phyloP scores from a whole-genome alignment of 176 grass and related monocot species.

The Otatea glauca region DNA sequence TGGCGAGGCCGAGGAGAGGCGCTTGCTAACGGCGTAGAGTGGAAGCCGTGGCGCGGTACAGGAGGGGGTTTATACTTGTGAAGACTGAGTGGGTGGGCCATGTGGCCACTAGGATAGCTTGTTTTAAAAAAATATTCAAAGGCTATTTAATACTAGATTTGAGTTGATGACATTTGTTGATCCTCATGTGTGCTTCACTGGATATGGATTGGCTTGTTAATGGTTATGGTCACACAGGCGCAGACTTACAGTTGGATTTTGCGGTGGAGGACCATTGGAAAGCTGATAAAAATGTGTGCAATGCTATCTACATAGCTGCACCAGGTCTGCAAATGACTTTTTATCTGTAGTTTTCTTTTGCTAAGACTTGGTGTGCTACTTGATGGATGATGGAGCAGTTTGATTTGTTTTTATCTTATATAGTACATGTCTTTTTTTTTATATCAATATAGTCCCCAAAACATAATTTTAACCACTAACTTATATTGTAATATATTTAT shows the following conservation, averaged over 20 bases:
- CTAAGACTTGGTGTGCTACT: no score
- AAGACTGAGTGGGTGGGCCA: constrained; percentile 4
- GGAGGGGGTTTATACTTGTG: constrained; percentile 44
- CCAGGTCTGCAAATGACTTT: constrained; percentile 40
- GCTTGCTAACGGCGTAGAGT: constrained; percentile 38
- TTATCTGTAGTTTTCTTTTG: background rate
- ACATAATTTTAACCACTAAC: no score
- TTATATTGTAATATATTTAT: no score
- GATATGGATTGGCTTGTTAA: constrained; percentile 25
- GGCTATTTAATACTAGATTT: constrained; percentile 39
- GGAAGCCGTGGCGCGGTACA: constrained; percentile 41
- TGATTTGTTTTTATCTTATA: no score
- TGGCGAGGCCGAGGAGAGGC: constrained; percentile 4
- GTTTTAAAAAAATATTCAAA: background rate
- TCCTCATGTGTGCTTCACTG: constrained; percentile 9
- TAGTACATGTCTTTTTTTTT: no score
- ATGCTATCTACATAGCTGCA: constrained; percentile 11
- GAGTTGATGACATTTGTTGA: background rate
- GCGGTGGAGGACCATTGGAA: background rate
- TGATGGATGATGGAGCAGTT: no score
- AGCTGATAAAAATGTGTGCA: background rate
- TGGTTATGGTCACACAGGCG: background rate
- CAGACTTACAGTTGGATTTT: constrained; percentile 28
- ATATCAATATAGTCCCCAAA: no score
- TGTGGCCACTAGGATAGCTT: background rate